A percentile compares a stretch with the other conserved stretches of the same genome.
phyloP scores from a whole-genome alignment of 1,139 yeast genomes.

The Kodamaea arcana region DNA sequence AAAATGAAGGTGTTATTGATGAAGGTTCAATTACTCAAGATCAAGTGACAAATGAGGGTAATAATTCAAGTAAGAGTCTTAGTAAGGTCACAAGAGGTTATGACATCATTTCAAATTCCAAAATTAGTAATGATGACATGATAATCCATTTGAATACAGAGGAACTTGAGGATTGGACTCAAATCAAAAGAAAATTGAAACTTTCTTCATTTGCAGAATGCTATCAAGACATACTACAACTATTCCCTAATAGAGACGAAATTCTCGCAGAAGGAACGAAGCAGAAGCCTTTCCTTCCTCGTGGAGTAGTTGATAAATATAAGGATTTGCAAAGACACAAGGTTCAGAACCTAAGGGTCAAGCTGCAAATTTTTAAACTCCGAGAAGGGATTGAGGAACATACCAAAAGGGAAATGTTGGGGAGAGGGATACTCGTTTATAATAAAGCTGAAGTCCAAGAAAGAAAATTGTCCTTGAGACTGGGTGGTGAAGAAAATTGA shows the following conservation, averaged over 20 bases:
- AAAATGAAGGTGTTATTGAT: too few species aligned
- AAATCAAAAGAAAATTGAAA: slow-evolving; percentile 7
- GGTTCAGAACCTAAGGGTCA: slow-evolving; percentile 9
- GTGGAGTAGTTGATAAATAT: slow-evolving; percentile 4
- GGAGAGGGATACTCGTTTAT: slow-evolving; percentile 13
- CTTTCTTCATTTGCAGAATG: neutral
- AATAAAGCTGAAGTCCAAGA: neutral
- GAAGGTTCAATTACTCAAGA: too few species aligned
- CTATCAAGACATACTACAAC: slow-evolving; percentile 2
- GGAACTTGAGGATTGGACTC: slow-evolving; percentile 16
- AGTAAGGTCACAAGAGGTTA: too few species aligned
- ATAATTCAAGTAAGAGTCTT: too few species aligned
- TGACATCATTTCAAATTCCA: too few species aligned
- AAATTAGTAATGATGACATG: too few species aligned
- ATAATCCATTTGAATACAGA: slow-evolving; percentile 1
- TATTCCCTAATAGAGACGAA: slow-evolving; percentile 3
- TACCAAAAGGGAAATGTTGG: slow-evolving; percentile 16
- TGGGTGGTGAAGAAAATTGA: too few species aligned
- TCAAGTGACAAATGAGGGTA: too few species aligned
- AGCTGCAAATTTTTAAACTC: slow-evolving; percentile 13
- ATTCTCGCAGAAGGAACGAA: too few species aligned
- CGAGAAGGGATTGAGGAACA: slow-evolving; percentile 17
- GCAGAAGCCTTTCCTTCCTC: slow-evolving; percentile 3
- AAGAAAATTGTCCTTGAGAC: too few species aligned
- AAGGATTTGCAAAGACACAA: slow-evolving; percentile 7